Base-by-base conservation (phyloP, 768 basidiomycete species). In the Fomitopsis pulvina region DNA sequence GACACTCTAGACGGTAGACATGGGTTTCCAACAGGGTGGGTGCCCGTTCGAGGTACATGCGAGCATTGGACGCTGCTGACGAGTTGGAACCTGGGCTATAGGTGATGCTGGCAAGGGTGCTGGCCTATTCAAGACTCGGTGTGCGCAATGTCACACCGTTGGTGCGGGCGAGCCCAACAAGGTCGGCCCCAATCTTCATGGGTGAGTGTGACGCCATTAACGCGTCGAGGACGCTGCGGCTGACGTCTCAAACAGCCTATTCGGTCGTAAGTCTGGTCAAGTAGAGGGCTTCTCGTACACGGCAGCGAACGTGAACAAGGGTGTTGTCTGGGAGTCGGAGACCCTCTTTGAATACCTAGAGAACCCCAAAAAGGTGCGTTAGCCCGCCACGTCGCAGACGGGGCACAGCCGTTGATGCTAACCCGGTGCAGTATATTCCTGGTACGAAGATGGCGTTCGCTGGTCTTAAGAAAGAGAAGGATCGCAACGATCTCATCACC, bases 401-500 rank as follows among this genome's bases (percentile, higher is more conserved):
- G 18, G 20, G 32, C 18, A 32, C 26, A 28, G 22, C 29, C 34
- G 22, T 46, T 48, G 43, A 27, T 41, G 25, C 3, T 50, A 30
- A 45, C 21, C 7, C 21, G 9, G 12, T 10, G 4, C 52, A 90
- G 87, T 93, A 92, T 74, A 94, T 94, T 57, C 91, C 91, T 32
- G 93, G 94, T 42, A 96, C 94, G 45, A 96, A 95, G 76, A 97
- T 97, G 94, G 94, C 93, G 51, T 97, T 96, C 60, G 92, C 93
- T 57, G 95, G 95, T 62, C 72, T 98, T 67, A 98, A 97, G 85
- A 98, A 97, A 81, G 91, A 91, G 9, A 92, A 93, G 79, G 94
- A 97, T 68, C 85, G 94, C 73, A 88, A 83, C 66, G 94, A 98
- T 73, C 83, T 98, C 62, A 79, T 97, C 63, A 81, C 92, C 51